A percentile compares a stretch with the other conserved stretches of the same genome.
phyloP scores from a whole-genome alignment of 2,329 filamentous ascomycete species.

The Fusarium siculi region DNA sequence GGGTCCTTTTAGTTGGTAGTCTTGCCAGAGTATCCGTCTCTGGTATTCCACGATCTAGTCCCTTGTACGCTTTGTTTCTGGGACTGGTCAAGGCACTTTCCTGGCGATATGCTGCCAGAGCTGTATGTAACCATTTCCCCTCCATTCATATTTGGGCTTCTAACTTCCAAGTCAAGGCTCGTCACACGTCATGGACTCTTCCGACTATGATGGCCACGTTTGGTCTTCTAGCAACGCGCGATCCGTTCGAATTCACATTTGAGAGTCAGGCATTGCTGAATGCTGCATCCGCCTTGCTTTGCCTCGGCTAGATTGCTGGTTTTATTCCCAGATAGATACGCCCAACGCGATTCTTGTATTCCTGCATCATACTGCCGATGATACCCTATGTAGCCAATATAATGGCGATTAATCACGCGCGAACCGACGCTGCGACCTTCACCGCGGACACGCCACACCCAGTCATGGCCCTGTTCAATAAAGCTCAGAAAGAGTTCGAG shows the following conservation, averaged over 20 bases:
- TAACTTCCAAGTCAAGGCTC: neutral
- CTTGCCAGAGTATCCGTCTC: neutral
- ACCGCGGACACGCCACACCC: neutral
- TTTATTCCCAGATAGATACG: neutral
- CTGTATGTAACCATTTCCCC: neutral
- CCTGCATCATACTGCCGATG: neutral
- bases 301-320: neutral
- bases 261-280: neutral
- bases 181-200: neutral
- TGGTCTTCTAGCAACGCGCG: neutral
- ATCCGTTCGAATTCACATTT: neutral
- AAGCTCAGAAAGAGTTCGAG: slow-evolving; percentile 48
- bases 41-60: neutral
- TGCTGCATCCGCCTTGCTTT: neutral
- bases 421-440: neutral
- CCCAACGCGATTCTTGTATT: neutral
- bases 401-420: neutral
- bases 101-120: neutral
- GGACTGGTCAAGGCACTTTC: neutral
- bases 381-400: neutral
- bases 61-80: neutral
- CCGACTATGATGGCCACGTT: neutral
- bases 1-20: neutral
- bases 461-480: slow-evolving; percentile 34
- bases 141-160: rapidly evolving